Evolutionary conservation across 306 rosid species (phyloP), one percentile per base, ranked within the genome.

Genomic region (Citrullus amarus): DNA sequence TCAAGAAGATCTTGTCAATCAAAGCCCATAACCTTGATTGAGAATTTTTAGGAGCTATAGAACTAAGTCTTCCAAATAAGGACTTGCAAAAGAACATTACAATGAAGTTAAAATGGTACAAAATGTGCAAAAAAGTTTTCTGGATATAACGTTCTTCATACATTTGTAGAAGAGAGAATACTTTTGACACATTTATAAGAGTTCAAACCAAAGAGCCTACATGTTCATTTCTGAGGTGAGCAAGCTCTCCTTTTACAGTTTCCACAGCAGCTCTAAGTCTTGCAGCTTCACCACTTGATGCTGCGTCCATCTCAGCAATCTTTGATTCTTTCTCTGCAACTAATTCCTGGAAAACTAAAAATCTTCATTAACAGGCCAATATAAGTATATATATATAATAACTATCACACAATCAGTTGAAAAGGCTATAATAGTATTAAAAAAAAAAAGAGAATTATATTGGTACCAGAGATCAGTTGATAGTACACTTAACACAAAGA

Each of bases 231-330:
- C 87, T 92, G 57, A 96, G 79, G 81, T 92, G 89, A 82, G 92
- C 85, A 79, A 90, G 85, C 82, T 96, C 99, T 69, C 98, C 99
- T 83, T 88, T 96, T 43, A 91, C 83, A 79, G 92, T 84, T 86
- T 96, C 99, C 86, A 86, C 81, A 36, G 92, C 86, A 76, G 99
- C 99, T 87, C 91, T 91, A 84, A 90, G 91, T 59, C 99, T 91
- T 70, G 84, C 99, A 17, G 97, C 91, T 87, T 92, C 97, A 83
- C 99, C 99, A 78, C 91, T 85, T 55, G 97, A 92, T 73, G 98
- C 93, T 76, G 98, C 99, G 84, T 96, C 99, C 93, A 91, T 89
- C 90, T 96, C 98, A 80, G 97, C 98, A 80, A 96, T 93, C 92
- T 85, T 91, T 50, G 94, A 90, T 80, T 96, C 99, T 88, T 88